A percentile compares a stretch with the other conserved stretches of the same genome.
These are phyloP conservation scores for Mycena amicta DNA, from an alignment of 768 basidiomycete genomes.

Conservation along the genomic window DNA sequence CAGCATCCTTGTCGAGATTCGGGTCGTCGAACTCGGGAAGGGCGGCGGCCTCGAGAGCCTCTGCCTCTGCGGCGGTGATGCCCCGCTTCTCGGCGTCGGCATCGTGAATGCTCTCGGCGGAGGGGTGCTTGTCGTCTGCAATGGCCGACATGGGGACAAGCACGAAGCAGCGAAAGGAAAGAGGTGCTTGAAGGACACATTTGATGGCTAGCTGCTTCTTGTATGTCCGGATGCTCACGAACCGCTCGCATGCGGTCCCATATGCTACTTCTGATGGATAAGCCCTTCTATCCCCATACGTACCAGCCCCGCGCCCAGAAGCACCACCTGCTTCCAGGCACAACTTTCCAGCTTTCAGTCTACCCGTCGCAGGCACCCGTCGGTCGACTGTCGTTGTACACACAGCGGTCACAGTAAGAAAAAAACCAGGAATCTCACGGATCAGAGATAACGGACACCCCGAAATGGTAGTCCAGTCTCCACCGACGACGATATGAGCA, in stretches of 20 bases:
- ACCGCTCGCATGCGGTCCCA: neutral
- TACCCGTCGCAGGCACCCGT: too few relatives aligned
- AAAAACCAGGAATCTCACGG: too few relatives aligned
- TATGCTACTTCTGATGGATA: neutral
- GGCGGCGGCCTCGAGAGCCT: slow-evolving; percentile 24
- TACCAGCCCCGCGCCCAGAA: neutral
- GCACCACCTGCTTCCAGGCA: neutral
- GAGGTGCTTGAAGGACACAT: neutral
- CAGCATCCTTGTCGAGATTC: slow-evolving; percentile 50
- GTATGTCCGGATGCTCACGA: neutral
- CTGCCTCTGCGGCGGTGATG: neutral
- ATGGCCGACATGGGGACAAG: neutral
- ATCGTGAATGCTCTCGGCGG: neutral
- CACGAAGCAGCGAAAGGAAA: neutral
- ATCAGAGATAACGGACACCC: too few relatives aligned
- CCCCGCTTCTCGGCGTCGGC: slow-evolving; percentile 1
- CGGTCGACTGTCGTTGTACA: too few relatives aligned
- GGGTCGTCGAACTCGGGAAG: slow-evolving; percentile 52
- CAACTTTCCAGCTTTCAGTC: too few relatives aligned
- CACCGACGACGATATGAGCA: too few relatives aligned
- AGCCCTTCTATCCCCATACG: neutral
- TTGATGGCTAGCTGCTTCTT: neutral
- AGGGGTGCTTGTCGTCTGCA: neutral
- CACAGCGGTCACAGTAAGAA: too few relatives aligned
- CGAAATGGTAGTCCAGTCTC: too few relatives aligned